Evolutionary conservation across 1,284 basidiomycete species (phyloP).

Genomic region (Rhizoctonia solani): DNA sequence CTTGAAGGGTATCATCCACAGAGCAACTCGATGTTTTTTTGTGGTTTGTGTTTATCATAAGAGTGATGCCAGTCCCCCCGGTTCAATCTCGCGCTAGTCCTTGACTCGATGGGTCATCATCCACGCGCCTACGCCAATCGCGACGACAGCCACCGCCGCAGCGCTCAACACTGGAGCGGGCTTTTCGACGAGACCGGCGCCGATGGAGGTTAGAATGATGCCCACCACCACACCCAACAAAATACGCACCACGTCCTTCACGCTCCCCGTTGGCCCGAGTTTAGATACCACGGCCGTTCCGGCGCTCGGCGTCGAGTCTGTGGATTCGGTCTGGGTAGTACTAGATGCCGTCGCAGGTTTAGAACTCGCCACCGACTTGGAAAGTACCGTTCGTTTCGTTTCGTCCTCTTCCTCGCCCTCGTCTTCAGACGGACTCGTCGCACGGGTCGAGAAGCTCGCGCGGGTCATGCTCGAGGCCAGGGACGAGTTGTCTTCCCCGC

Average conservation of each 20-base stretch:
- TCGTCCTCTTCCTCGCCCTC: constrained; percentile 26
- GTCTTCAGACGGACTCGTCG: constrained; percentile 19
- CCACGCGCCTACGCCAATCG: constrained; percentile 18
- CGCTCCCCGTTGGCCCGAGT: background rate
- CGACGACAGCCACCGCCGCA: constrained; percentile 14
- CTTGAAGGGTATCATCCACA: too few species aligned
- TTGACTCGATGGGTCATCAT: constrained; percentile 30
- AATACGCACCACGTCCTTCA: constrained; percentile 34
- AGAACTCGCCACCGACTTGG: background rate
- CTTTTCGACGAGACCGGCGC: too few species aligned
- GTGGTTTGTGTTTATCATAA: background rate
- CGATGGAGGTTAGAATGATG: constrained; percentile 10
- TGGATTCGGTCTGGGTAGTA: too few species aligned
- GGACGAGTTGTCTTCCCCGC: constrained; percentile 27
- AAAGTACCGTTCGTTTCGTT: constrained; percentile 10
- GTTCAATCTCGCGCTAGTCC: background rate
- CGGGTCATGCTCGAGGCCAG: constrained; percentile 28
- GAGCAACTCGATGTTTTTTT: too few species aligned
- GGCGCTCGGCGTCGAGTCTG: too few species aligned
- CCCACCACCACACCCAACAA: constrained; percentile 11
- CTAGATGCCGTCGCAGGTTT: too few species aligned
- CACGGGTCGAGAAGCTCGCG: constrained; percentile 22
- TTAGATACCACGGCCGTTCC: too few species aligned
- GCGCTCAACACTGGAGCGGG: constrained; percentile 21
- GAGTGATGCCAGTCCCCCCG: background rate